Base-by-base conservation (phyloP, 257 asterid genomes). In the Verbascum thapsus region DNA sequence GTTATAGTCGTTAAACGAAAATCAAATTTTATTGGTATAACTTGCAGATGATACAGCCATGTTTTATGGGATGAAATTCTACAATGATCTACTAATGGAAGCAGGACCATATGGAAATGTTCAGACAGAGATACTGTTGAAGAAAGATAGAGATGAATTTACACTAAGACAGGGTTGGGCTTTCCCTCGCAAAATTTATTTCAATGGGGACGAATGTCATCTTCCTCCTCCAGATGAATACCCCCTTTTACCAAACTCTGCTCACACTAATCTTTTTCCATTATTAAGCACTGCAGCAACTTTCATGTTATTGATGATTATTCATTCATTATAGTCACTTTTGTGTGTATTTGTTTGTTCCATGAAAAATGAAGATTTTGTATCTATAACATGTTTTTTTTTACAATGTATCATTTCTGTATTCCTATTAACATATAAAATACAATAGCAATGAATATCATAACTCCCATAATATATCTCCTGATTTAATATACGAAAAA, bases 121-220 rank as follows among this genome's bases (percentile, higher is more conserved):
- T 61, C 95, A 86, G 67, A 73, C 85, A 3, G 91, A 86, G 76
- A 53, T 83, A 38, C 85, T 86, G 0, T 56, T 86, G 18, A 72
- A 73, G 76, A 86, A 81, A 65, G 85, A 86, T 47, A 79, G 71
- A 80, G 64, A 72, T 10, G 75, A 75, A 43, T 86, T 83, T 30
- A 68, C 82, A 6, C 51, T 86, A 18, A 81, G 75, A 48, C 82
- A 82, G 6, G 95, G 95, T 8, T 86, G 91, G 91, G 89, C 80
- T 3, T 83, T 83, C 54, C 95, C 91, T 10, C 73, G 81, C 37
- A 86, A 78, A 56, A 71, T 83, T 17, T 86, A 84, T 61, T 86
- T 86, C 72, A 86, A 81, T 55, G 95, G 95, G 4, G 91, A 84
- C 53, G 91, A 86, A 71, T 86, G 95, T 62, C 78, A 58, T 56